Conservation (phyloP, 139 green algal genomes). For the Penium margaritaceum region DNA sequence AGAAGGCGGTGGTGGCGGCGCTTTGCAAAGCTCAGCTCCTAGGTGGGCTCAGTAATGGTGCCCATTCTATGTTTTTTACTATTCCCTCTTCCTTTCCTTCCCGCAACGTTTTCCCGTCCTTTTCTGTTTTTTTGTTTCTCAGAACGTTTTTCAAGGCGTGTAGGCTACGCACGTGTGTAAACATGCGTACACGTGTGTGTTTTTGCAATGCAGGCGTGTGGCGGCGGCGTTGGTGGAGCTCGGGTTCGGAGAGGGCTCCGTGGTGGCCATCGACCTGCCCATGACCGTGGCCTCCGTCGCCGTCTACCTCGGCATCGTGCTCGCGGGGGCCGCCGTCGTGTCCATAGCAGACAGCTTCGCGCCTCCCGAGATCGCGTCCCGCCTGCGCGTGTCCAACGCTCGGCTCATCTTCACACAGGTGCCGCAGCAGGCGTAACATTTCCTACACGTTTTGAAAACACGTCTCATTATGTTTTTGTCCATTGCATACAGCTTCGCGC, state of each 20-base stretch:
- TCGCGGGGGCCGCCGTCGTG: slow-evolving; percentile 69
- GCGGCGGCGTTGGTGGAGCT: slow-evolving; percentile 44
- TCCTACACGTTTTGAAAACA: too few species aligned
- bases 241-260: slow-evolving; percentile 55
- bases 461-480: too few species aligned
- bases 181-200: too few species aligned
- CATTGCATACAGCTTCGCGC: slow-evolving; percentile 77
- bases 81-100: too few species aligned
- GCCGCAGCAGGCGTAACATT: slow-evolving; percentile 57
- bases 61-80: too few species aligned
- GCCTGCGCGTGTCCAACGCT: slow-evolving; percentile 64
- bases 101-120: too few species aligned
- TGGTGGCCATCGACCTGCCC: slow-evolving; percentile 71
- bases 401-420: slow-evolving; percentile 74
- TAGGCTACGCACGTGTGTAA: too few species aligned
- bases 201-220: slow-evolving; percentile 16
- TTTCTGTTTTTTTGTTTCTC: too few species aligned
- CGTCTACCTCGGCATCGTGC: slow-evolving; percentile 68
- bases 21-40: too few species aligned
- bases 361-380: slow-evolving; percentile 58
- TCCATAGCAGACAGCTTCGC: slow-evolving; percentile 84
- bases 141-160: too few species aligned
- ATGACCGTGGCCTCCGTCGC: slow-evolving; percentile 63
- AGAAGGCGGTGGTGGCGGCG: too few species aligned
- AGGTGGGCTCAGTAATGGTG: too few species aligned